Percentiles rank a stretch among this genome's conserved stretches.
Evolutionary conservation across 345 rosid genomes (phyloP).

Genomic region (Ceriops tagal): DNA sequence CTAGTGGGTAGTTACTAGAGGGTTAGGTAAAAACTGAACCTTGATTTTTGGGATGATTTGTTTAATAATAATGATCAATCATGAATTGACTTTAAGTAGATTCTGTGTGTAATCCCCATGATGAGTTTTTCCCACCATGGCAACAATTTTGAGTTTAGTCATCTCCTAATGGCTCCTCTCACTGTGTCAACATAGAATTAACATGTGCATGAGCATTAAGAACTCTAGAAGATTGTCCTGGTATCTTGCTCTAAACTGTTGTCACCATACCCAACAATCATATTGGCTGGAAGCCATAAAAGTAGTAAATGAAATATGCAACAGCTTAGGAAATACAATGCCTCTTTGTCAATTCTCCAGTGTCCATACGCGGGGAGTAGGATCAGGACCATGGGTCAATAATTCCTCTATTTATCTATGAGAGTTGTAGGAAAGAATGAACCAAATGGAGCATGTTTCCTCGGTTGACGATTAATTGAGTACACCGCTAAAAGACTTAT

Average conservation of each 20-base stretch:
- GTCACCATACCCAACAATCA: conserved; percentile 14
- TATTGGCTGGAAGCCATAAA: background rate
- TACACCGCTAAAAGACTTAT: too few species aligned
- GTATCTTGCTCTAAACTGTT: conserved; percentile 7
- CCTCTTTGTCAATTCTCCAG: background rate
- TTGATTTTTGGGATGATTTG: conserved; percentile 51
- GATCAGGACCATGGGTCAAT: conserved; percentile 20
- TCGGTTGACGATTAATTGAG: background rate
- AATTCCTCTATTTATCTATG: conserved; percentile 5
- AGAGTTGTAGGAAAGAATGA: too few species aligned
- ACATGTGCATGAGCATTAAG: too few species aligned
- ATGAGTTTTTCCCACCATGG: conserved; percentile 8
- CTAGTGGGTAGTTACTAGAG: conserved; percentile 25
- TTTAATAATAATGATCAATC: background rate
- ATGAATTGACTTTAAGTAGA: conserved; percentile 20
- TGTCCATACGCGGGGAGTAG: background rate
- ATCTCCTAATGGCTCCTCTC: background rate
- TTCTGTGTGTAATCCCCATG: conserved; percentile 9
- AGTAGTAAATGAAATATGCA: background rate
- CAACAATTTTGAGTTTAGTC: conserved; percentile 6
- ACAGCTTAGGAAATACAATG: background rate
- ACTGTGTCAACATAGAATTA: too few species aligned
- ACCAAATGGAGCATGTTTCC: background rate
- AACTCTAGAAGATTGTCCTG: background rate
- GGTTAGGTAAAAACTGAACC: conserved; percentile 30